Evolutionary conservation across 768 basidiomycete species (phyloP), one percentile per base, ranked within the genome.

Genomic region (Hericium alpestre): DNA sequence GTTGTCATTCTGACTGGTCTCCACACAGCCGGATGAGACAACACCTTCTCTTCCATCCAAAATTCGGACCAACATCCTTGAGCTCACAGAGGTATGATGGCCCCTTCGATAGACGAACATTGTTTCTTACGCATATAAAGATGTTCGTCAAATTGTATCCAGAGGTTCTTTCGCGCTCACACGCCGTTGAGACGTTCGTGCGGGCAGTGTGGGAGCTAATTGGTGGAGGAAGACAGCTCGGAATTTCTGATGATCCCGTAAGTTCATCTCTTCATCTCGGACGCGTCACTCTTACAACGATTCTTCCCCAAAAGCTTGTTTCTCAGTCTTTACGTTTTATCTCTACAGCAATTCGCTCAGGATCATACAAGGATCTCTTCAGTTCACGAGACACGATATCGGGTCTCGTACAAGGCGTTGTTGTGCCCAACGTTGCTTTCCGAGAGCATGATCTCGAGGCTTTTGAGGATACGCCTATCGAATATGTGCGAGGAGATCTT

Each of bases 381-480:
- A 88, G 90, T 51, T 75, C 86, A 1, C 76, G 76, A n/a, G 85
- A 87, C 1, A 93, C 87, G 1, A 86, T 97, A 56, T 81, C 83
- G 12, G 80, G 82, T 2, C 83, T 99, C 56, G 82, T 92, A 5
- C 84, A 93, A 69, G 87, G 90, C 54, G 91, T 98, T 57, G 87
- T 97, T 23, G 78, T 98, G 25, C 93, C 95, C n/a, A 97, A 96
- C 64, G 90, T 96, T 58, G 75, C 81, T 13, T 76, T 98, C 13
- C 81, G 93, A 59, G 86, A 88, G 40, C 88, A 92, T 62, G 94
- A 97, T 56, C 79, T 90, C 52, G 96, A 99, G 65, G 86, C 93
- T 69, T 98, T 99, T 65, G 93, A 96, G 70, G 96, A 98, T 59
- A 94, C 96, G 62, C 94, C 96, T 0, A 79, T 95, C 40, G 95